phyloP scores from a whole-genome alignment of 192 early-diverging fungal species.

The Backusella sp. region DNA sequence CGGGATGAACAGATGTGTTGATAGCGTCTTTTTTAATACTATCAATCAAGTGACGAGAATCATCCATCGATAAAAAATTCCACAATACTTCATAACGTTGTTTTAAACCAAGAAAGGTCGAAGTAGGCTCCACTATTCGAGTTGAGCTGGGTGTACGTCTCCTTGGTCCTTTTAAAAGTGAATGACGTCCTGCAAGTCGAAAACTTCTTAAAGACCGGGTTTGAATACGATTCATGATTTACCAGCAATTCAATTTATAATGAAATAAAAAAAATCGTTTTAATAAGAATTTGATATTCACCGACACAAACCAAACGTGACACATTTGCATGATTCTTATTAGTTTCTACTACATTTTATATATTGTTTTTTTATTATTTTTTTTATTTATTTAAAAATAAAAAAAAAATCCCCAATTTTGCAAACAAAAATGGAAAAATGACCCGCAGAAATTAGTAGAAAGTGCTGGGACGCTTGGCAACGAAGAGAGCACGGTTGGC shows the following conservation, averaged over 20 bases:
- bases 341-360: background rate
- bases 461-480: conserved; percentile 93
- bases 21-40: background rate
- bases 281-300: background rate
- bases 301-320: background rate
- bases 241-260: background rate
- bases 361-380: background rate
- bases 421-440: background rate
- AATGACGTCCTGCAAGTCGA: background rate
- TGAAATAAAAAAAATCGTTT: background rate
- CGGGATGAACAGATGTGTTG: background rate
- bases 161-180: background rate
- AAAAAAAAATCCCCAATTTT: background rate
- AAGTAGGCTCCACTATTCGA: background rate
- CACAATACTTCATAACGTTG: conserved; percentile 14
- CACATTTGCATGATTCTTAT: background rate
- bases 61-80: conserved; percentile 23
- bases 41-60: conserved; percentile 18
- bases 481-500: conserved; percentile 80
- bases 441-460: conserved; percentile 59
- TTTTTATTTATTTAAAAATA: background rate
- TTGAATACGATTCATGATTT: background rate
- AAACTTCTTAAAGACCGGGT: background rate
- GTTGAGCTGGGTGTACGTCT: background rate
- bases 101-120: background rate